Base-by-base conservation (phyloP, 495 filamentous ascomycete genomes). In the Lepraria neglecta region DNA sequence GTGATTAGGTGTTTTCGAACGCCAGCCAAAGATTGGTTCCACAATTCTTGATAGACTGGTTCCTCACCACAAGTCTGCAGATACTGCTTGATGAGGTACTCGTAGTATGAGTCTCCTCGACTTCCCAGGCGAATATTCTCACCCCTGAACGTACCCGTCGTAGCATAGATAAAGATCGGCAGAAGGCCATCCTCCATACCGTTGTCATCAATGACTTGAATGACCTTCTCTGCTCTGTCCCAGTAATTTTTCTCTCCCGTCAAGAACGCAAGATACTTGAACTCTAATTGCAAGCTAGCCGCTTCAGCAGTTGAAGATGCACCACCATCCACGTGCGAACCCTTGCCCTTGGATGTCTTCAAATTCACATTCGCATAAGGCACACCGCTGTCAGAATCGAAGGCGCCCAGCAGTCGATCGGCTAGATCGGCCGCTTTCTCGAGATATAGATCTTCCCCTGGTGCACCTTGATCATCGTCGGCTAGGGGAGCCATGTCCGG, bases 191-290 rank as follows among this genome's bases (percentile, higher is more conserved):
- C 92, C 66, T 85, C 70, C 35, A 80, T 78, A 3, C 84, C 77
- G 67, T 92, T 89, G 60, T 85, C 82, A 67, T 97, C 94, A 14
- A 97, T 83, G 11, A 94, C 81, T 70, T 96, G 68, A 75, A 99
- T 97, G 0, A 95, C 91, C 63, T 87, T 89, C 74, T 97, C 95
- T 15, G 87, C 91, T 65, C 85, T 84, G 51, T 86, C 82, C 94
- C 94, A 98, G 68, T 91, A 97, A 58, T 88, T 80, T 15, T 85
- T 84, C 73, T 99, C 94, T 19, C 94, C 95, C 0, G 91, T 97
- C 60, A 99, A 77, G 69, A 95, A 95, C 50, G 94, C 88, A 21
- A 99, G 80, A 68, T 99, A 99, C 68, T 99, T 99, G 80, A 97
- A 88, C 74, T 99, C 94, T 14, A 99, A 81, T 74, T 99, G 94